Percentiles rank a stretch among this genome's conserved stretches.
These are phyloP conservation scores for Camelina hispida DNA, from an alignment of 345 rosid genomes.

Conservation along the genomic window DNA sequence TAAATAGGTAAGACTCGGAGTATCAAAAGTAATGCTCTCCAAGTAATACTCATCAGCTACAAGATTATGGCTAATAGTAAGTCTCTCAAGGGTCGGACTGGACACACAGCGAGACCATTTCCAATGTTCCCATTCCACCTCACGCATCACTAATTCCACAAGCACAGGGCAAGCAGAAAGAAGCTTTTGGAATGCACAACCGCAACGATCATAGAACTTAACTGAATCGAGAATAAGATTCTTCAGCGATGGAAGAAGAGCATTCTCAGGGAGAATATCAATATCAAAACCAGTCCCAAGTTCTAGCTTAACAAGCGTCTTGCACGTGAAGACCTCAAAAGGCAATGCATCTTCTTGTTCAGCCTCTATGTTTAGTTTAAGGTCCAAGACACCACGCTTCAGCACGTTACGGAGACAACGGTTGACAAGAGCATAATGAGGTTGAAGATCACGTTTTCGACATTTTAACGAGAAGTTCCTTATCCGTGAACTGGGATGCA, in stretches of 20 bases:
- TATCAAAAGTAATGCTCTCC: background rate
- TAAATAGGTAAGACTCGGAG: background rate
- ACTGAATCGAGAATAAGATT: too few relatives aligned
- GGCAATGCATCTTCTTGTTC: background rate
- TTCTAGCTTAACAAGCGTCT: background rate
- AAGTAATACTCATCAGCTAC: too few relatives aligned
- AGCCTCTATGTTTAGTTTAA: background rate
- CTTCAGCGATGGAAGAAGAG: too few relatives aligned
- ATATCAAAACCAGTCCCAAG: background rate
- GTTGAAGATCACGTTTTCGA: background rate
- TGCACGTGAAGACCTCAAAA: background rate
- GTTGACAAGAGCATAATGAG: too few relatives aligned
- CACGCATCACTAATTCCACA: background rate
- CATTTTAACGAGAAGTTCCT: background rate
- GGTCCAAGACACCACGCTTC: background rate
- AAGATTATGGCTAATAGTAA: background rate
- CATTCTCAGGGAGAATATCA: too few relatives aligned
- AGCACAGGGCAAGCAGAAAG: slow-evolving; percentile 4
- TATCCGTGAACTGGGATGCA: background rate
- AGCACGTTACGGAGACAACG: background rate
- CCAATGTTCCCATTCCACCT: background rate
- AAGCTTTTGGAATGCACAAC: background rate
- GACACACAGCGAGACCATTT: background rate
- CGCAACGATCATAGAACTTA: background rate
- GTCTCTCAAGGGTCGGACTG: background rate